These are phyloP conservation scores for Magnolia officinalis DNA, from an alignment of 164 flowering plant genomes.

Conservation along the genomic window DNA sequence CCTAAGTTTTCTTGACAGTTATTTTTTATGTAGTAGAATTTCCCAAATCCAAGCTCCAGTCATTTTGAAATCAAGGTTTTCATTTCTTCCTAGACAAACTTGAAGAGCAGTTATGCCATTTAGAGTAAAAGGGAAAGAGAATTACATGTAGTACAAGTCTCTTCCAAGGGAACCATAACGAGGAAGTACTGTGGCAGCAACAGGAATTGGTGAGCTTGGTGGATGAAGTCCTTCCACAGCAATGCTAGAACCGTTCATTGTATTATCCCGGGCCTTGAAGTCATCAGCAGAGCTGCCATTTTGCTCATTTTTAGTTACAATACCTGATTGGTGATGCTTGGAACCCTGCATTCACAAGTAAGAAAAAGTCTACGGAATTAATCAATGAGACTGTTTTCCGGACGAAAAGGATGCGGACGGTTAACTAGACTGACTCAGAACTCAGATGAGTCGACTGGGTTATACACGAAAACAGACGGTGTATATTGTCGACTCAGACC, in stretches of 20 bases:
- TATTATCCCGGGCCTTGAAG: conserved; percentile 10
- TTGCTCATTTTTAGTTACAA: neutral
- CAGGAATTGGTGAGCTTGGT: conserved; percentile 48
- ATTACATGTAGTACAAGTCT: conserved; percentile 48
- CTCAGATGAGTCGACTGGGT: no score
- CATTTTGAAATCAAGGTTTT: neutral
- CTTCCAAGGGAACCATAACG: conserved; percentile 23
- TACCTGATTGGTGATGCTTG: no score
- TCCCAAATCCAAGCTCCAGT: neutral
- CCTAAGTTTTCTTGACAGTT: neutral
- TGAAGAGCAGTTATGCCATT: neutral
- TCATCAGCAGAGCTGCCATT: conserved; percentile 6
- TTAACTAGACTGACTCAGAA: no score
- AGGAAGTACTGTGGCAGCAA: conserved; percentile 23
- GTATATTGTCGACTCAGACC: no score
- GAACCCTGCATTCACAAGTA: no score
- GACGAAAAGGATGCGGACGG: no score
- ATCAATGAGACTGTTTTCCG: no score
- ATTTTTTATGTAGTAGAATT: neutral
- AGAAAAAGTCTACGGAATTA: no score
- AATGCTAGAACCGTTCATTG: conserved; percentile 8
- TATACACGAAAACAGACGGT: no score
- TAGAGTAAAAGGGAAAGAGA: neutral
- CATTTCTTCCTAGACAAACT: neutral
- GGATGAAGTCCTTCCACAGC: neutral